Percentiles rank a stretch among this genome's conserved stretches.
Evolutionary conservation across 495 filamentous ascomycete genomes (phyloP).

Genomic region (Talaromyces nanjingensis): DNA sequence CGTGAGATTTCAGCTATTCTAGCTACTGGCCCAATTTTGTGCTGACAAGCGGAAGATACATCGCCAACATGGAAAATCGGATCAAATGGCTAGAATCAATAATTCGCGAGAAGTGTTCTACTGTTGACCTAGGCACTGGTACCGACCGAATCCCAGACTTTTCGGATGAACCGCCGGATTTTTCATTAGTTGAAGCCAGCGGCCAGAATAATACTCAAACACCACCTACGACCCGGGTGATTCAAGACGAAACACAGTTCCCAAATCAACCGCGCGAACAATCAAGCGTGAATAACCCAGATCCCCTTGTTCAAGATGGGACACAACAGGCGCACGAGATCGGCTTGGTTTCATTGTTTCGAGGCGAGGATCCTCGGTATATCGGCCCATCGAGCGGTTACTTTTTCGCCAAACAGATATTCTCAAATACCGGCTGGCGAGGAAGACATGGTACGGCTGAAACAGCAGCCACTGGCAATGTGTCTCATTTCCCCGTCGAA

Average conservation of each 20-base stretch:
- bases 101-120: slow-evolving; percentile 24
- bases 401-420: slow-evolving; percentile 35
- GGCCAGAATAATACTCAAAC: background rate
- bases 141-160: slow-evolving; percentile 3
- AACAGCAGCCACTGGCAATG: background rate
- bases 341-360: slow-evolving; percentile 29
- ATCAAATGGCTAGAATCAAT: slow-evolving; percentile 38
- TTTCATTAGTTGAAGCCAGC: background rate
- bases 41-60: slow-evolving; percentile 23
- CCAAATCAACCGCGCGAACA: slow-evolving; percentile 7
- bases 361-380: slow-evolving; percentile 29
- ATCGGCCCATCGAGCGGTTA: slow-evolving; percentile 36
- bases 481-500: slow-evolving; percentile 17
- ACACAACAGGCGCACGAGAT: slow-evolving; percentile 30
- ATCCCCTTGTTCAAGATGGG: slow-evolving; percentile 1
- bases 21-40: background rate
- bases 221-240: background rate
- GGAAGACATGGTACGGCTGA: background rate
- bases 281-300: slow-evolving; percentile 4
- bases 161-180: background rate
- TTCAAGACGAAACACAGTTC: background rate
- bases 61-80: slow-evolving; percentile 30
- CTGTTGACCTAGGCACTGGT: slow-evolving; percentile 23
- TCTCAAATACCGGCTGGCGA: slow-evolving; percentile 26
- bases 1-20: slow-evolving; percentile 16